phyloP scores from a whole-genome alignment of 2,329 filamentous ascomycete genomes.

The Ophiostoma pallidulum region DNA sequence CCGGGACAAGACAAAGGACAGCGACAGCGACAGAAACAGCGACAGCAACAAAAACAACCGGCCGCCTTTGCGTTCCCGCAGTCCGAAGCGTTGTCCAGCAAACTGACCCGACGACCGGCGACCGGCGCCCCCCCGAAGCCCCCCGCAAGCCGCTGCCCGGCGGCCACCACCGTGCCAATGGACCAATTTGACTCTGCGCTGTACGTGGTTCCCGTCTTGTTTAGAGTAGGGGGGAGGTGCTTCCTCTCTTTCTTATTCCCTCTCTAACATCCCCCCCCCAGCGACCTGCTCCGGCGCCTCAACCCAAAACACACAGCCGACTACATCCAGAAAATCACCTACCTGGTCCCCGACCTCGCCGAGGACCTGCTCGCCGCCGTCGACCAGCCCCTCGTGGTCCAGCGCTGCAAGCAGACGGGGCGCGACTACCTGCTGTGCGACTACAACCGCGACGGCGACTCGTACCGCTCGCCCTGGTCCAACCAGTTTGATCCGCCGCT shows the following conservation, averaged over 20 bases:
- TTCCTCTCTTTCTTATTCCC: neutral
- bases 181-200: constrained; percentile 69
- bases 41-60: too few relatives aligned
- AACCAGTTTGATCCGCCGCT: constrained; percentile 95
- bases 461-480: constrained; percentile 96
- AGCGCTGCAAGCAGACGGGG: constrained; percentile 77
- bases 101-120: too few relatives aligned
- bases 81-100: too few relatives aligned
- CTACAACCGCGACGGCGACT: constrained; percentile 98
- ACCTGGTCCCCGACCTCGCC: constrained; percentile 80
- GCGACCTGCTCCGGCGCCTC: constrained; percentile 94
- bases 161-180: constrained; percentile 27
- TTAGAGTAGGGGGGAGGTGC: neutral
- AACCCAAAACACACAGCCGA: constrained; percentile 85
- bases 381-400: constrained; percentile 83
- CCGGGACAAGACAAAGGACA: too few relatives aligned
- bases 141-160: too few relatives aligned
- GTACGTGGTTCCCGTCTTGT: constrained; percentile 36
- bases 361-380: constrained; percentile 97
- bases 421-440: constrained; percentile 97
- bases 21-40: too few relatives aligned
- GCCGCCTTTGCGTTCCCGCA: too few relatives aligned
- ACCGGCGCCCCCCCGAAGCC: too few relatives aligned
- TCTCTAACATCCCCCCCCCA: constrained; percentile 28
- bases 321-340: constrained; percentile 83